phyloP scores from a whole-genome alignment of 2,329 filamentous ascomycete species.

The Scleromitrula shiraiana region DNA sequence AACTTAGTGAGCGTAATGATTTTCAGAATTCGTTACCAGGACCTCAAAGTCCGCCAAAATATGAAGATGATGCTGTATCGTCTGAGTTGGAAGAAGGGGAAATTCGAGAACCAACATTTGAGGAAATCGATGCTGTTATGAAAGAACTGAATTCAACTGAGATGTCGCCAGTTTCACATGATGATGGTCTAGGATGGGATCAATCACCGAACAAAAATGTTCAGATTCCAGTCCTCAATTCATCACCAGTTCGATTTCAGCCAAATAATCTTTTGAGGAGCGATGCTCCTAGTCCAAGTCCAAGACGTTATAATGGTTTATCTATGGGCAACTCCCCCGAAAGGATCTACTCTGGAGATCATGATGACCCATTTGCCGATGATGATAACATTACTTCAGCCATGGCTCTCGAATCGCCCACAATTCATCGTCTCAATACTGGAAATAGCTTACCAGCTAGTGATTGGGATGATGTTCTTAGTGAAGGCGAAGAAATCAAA shows the following conservation, averaged over 20 bases:
- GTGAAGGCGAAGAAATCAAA: constrained; percentile 76
- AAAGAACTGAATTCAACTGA: constrained; percentile 69
- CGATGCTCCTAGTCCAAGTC: constrained; percentile 67
- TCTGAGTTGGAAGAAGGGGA: constrained; percentile 11
- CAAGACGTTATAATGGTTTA: constrained; percentile 44
- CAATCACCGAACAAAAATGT: constrained; percentile 35
- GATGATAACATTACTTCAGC: constrained; percentile 30
- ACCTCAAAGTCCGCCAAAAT: constrained; percentile 15
- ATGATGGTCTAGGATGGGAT: constrained; percentile 38
- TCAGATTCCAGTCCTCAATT: constrained; percentile 34
- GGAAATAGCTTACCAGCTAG: constrained; percentile 62
- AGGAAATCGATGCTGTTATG: constrained; percentile 92
- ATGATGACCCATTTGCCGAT: constrained; percentile 27
- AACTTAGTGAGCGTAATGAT: constrained; percentile 19
- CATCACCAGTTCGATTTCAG: constrained; percentile 46
- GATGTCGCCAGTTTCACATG: constrained; percentile 40
- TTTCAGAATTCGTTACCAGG: constrained; percentile 25
- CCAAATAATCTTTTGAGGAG: constrained; percentile 50
- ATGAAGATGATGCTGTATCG: constrained; percentile 5
- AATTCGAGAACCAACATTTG: constrained; percentile 43
- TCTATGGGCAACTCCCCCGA: constrained; percentile 38
- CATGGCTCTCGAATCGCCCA: constrained; percentile 43
- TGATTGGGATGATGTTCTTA: constrained; percentile 87
- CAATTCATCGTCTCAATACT: constrained; percentile 55
- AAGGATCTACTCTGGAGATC: constrained; percentile 43